A percentile compares a stretch with the other conserved stretches of the same genome.
phyloP scores from a whole-genome alignment of 1,284 basidiomycete species.

The Leccinum glutinopallens region DNA sequence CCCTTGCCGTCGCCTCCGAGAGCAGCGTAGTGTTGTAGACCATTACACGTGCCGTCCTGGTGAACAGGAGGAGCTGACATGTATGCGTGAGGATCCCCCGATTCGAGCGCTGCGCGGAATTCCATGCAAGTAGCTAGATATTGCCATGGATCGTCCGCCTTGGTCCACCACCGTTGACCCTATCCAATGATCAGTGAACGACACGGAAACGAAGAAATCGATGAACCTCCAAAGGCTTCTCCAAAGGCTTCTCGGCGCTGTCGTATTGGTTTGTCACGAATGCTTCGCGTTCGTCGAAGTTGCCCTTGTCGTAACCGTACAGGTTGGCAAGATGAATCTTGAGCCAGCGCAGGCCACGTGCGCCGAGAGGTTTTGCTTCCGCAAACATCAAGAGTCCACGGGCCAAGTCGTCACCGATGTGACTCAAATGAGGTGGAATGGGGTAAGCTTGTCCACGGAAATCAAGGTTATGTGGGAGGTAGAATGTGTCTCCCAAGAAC shows the following conservation, averaged over 20 bases:
- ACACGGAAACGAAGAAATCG: slow-evolving; percentile 4
- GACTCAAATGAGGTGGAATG: slow-evolving; percentile 93
- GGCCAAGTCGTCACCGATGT: slow-evolving; percentile 94
- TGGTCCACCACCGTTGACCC: slow-evolving; percentile 86
- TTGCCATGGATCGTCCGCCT: slow-evolving; percentile 97
- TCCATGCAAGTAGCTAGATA: slow-evolving; percentile 93
- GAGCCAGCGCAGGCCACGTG: slow-evolving; percentile 80
- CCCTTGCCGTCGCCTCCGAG: slow-evolving; percentile 92
- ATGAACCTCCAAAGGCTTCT: slow-evolving; percentile 79
- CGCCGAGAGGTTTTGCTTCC: slow-evolving; percentile 79
- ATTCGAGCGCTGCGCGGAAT: slow-evolving; percentile 76
- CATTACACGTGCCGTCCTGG: slow-evolving; percentile 99
- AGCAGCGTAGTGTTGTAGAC: slow-evolving; percentile 98
- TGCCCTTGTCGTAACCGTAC: slow-evolving; percentile 94
- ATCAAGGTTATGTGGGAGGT: slow-evolving; percentile 96
- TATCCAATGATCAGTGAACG: slow-evolving; percentile 31
- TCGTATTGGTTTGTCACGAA: slow-evolving; percentile 83
- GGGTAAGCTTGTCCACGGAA: slow-evolving; percentile 98
- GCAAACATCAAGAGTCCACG: slow-evolving; percentile 89
- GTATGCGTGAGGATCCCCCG: slow-evolving; percentile 72
- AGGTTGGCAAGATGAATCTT: slow-evolving; percentile 95
- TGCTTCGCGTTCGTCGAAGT: slow-evolving; percentile 85
- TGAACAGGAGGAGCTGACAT: slow-evolving; percentile 87
- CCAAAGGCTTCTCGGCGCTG: slow-evolving; percentile 83
- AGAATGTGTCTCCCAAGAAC: slow-evolving; percentile 88